phyloP scores from a whole-genome alignment of 768 basidiomycete species.

The Hemileccinum rubropunctum region DNA sequence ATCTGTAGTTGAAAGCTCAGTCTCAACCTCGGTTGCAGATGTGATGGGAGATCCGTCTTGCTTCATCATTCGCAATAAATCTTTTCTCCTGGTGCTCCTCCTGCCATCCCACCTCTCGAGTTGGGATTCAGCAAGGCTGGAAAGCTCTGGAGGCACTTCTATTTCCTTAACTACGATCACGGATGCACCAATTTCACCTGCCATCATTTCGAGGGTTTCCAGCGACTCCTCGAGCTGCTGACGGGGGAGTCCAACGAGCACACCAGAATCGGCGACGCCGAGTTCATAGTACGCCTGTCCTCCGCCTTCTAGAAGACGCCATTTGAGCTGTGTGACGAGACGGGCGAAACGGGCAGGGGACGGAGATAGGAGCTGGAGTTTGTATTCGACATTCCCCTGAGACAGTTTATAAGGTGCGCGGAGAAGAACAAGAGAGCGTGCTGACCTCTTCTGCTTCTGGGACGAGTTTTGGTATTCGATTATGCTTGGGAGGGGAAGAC shows the following conservation, averaged over 20 bases:
- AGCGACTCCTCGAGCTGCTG: constrained; percentile 77
- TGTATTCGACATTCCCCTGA: constrained; percentile 92
- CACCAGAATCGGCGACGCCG: constrained; percentile 83
- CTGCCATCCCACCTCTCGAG: constrained; percentile 36
- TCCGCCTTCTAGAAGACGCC: constrained; percentile 85
- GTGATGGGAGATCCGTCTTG: constrained; percentile 33
- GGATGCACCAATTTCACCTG: constrained; percentile 87
- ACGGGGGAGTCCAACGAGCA: constrained; percentile 74
- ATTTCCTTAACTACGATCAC: constrained; percentile 91
- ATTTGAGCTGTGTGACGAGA: constrained; percentile 93
- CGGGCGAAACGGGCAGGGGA: constrained; percentile 72
- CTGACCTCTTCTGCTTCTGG: constrained; percentile 71
- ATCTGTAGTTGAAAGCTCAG: constrained; percentile 36
- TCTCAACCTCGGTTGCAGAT: constrained; percentile 39
- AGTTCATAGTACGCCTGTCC: constrained; percentile 84
- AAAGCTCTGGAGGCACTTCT: constrained; percentile 61
- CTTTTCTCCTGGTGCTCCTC: constrained; percentile 36
- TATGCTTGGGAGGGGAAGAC: constrained; percentile 35
- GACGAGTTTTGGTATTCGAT: constrained; percentile 58
- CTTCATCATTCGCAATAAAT: constrained; percentile 22
- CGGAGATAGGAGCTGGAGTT: constrained; percentile 82
- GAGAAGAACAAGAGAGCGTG: neutral
- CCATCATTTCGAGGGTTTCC: constrained; percentile 91
- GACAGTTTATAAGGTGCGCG: neutral
- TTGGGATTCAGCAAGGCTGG: constrained; percentile 32